Evolutionary conservation across 345 rosid genomes (phyloP), one percentile per base, ranked within the genome.

Genomic region (Firmiana major): DNA sequence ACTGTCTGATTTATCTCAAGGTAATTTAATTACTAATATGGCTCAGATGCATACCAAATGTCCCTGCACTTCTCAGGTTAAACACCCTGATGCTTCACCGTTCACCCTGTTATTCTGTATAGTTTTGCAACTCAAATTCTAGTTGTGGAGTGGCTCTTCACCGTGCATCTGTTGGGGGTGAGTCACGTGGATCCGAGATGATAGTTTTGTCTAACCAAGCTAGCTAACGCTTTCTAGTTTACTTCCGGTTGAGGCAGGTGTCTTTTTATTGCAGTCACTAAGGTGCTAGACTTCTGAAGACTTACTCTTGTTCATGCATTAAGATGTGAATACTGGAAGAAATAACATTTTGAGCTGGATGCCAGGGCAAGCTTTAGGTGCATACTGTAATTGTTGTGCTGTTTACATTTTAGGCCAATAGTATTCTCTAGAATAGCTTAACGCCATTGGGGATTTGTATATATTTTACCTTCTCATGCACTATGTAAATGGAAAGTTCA

Each of bases 161-260:
- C 28, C 76, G 83, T 83, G 40, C 80, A 58, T 66, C 86, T 5
- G 76, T 77, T 38, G 73, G 75, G 12, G 76, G 77, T 74, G 78
- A 77, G 38, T 79, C 83, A 3, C 11, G 57, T 15, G 34, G 74
- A 73, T 31, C 87, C 12, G 81, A 84, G 80, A 84, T 34, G 46
- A 70, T 81, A 22, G 40, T 81, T 40, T 59, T 75, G 63, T 81
- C 78, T 34, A 81, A 81, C 78, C 75, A 64, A 78, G 82, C 84
- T 64, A 75, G 69, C 36, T 86, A 81, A 77, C 64, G 69, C 12
- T 4, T 36, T 42, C 51, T 34, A 28, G 28, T 34, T 5, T 10
- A 5, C 40, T 36, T 36, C 40, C n/a, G 34, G n/a, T 67, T 6
- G 11, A 45, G 49, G 1, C 54, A 49, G 54, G 54, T 4, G 54